These are phyloP conservation scores for Pterothamnion heteromorphum DNA, from an alignment of 31 red algal species.

Conservation along the genomic window DNA sequence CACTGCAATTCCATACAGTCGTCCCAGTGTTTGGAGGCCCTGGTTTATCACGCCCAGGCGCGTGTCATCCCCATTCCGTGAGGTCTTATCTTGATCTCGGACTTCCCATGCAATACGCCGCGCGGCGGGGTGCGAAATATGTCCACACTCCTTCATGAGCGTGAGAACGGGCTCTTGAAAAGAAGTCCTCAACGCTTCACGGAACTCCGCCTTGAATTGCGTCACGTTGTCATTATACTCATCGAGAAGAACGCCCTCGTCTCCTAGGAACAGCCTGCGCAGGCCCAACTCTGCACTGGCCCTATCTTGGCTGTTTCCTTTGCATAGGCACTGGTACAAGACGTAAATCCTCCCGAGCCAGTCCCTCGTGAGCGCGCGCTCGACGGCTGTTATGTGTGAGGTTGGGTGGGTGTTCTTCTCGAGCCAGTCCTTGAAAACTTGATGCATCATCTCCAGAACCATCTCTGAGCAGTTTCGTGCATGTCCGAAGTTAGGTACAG, in stretches of 20 bases:
- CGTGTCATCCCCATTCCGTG: background rate
- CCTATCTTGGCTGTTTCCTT: background rate
- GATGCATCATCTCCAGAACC: background rate
- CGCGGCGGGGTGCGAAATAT: too few species aligned
- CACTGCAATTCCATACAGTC: background rate
- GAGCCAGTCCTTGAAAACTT: background rate
- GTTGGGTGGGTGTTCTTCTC: background rate
- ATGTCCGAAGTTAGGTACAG: background rate
- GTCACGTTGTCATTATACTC: background rate
- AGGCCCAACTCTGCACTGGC: background rate
- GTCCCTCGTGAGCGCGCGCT: background rate
- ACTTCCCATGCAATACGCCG: background rate
- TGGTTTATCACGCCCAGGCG: background rate
- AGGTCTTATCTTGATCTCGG: background rate
- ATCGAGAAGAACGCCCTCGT: background rate
- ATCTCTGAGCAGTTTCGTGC: constrained; percentile 13
- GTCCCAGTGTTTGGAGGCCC: background rate
- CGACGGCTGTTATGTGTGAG: background rate
- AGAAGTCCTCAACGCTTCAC: background rate
- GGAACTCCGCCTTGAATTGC: background rate
- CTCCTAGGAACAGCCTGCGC: background rate
- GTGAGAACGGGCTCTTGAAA: background rate
- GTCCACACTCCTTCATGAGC: too few species aligned
- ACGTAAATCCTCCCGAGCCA: background rate
- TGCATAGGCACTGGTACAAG: background rate